These are phyloP conservation scores for Dujonia santamariae DNA, from an alignment of 1,139 yeast genomes.

Conservation along the genomic window DNA sequence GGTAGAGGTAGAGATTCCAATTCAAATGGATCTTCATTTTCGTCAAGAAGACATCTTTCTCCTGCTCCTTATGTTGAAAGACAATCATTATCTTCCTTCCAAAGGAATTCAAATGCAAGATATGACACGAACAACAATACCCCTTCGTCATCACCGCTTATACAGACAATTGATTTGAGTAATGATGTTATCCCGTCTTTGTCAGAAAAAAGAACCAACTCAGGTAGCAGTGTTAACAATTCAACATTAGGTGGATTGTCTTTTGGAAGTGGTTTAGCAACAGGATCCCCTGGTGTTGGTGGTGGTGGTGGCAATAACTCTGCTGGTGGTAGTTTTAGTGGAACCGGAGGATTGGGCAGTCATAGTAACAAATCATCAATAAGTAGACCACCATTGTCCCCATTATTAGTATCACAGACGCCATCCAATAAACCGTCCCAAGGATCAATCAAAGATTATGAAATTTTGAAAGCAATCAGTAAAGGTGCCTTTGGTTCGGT, in stretches of 20 bases:
- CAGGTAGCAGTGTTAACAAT: conserved; percentile 9
- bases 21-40: conserved; percentile 32
- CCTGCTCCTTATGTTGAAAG: conserved; percentile 50
- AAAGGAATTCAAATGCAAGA: conserved; percentile 38
- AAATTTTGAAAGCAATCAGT: conserved; percentile 86
- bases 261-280: background rate
- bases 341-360: conserved; percentile 2
- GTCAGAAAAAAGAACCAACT: conserved; percentile 8
- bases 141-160: conserved; percentile 45
- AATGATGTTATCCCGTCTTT: conserved; percentile 8
- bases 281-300: too few species aligned
- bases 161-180: conserved; percentile 12
- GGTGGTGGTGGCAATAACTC: too few species aligned
- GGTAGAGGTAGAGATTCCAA: conserved; percentile 15
- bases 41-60: conserved; percentile 55
- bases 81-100: conserved; percentile 54
- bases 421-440: conserved; percentile 45
- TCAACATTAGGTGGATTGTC: conserved; percentile 1
- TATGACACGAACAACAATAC: conserved; percentile 21
- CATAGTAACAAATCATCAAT: conserved; percentile 14
- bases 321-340: conserved; percentile 10
- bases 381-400: conserved; percentile 71
- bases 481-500: conserved; percentile 98
- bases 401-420: conserved; percentile 66
- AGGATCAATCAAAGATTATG: conserved; percentile 86